phyloP scores from a whole-genome alignment of 2,329 filamentous ascomycete genomes.

The Metarhizium robertsii region DNA sequence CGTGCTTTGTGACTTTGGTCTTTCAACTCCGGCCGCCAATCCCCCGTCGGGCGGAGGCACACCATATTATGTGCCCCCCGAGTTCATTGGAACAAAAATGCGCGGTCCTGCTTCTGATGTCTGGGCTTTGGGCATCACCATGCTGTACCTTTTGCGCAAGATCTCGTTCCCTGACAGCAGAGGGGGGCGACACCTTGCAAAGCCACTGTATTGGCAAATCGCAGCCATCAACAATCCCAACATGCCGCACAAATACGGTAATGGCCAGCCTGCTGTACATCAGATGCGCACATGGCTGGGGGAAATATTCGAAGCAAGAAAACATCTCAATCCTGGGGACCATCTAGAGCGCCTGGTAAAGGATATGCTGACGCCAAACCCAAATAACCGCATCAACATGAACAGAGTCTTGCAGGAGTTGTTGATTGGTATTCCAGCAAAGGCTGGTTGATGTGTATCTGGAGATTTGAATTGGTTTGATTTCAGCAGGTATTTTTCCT shows the following conservation, averaged over 20 bases:
- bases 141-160: slow-evolving; percentile 49
- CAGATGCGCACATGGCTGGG: slow-evolving; percentile 50
- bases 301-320: slow-evolving; percentile 40
- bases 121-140: slow-evolving; percentile 51
- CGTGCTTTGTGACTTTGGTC: slow-evolving; percentile 51
- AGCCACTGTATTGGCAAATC: slow-evolving; percentile 49
- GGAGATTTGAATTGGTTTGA: neutral
- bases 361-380: slow-evolving; percentile 45
- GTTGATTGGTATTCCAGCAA: slow-evolving; percentile 17
- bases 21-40: slow-evolving; percentile 38
- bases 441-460: slow-evolving; percentile 1
- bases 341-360: slow-evolving; percentile 40
- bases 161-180: slow-evolving; percentile 46
- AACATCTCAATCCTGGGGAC: slow-evolving; percentile 35
- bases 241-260: slow-evolving; percentile 22
- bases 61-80: slow-evolving; percentile 52
- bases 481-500: neutral
- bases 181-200: slow-evolving; percentile 35
- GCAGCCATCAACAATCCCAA: slow-evolving; percentile 40
- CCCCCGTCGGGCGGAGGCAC: slow-evolving; percentile 44
- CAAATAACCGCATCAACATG: slow-evolving; percentile 44
- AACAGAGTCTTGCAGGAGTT: slow-evolving; percentile 38
- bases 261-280: slow-evolving; percentile 30
- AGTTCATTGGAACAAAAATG: slow-evolving; percentile 46
- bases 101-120: slow-evolving; percentile 48